phyloP scores from a whole-genome alignment of 139 green algal genomes.

The Chlorella sp. region DNA sequence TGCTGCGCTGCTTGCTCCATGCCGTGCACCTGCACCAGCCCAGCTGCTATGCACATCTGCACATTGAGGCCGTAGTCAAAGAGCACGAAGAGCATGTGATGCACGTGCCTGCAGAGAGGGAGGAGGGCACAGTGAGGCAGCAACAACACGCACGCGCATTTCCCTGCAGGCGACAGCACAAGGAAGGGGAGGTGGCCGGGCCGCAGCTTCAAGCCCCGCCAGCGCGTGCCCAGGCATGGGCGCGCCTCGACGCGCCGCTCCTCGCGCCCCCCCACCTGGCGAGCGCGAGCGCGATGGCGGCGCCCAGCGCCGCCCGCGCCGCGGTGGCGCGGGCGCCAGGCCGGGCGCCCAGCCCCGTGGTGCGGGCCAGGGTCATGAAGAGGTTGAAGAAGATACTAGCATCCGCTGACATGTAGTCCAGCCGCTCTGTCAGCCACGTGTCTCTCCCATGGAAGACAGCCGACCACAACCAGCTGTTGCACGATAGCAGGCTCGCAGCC shows the following conservation, averaged over 20 bases:
- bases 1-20: too few species aligned
- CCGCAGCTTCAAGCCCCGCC: too few species aligned
- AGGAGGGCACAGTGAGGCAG: neutral
- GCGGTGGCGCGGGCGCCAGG: too few species aligned
- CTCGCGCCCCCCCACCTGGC: too few species aligned
- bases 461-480: slow-evolving; percentile 80
- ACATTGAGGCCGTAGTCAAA: slow-evolving; percentile 94
- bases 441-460: slow-evolving; percentile 83
- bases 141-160: slow-evolving; percentile 12
- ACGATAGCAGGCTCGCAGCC: slow-evolving; percentile 54
- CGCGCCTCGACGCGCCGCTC: too few species aligned
- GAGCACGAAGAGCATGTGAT: slow-evolving; percentile 77
- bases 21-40: slow-evolving; percentile 31
- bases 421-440: slow-evolving; percentile 54
- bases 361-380: slow-evolving; percentile 33
- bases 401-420: slow-evolving; percentile 74
- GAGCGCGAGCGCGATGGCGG: neutral
- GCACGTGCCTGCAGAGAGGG: too few species aligned
- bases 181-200: too few species aligned
- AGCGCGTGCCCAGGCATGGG: neutral
- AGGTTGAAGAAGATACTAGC: slow-evolving; percentile 44
- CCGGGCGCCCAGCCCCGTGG: neutral
- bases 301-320: neutral
- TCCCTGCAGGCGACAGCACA: too few species aligned
- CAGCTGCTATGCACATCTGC: slow-evolving; percentile 59